phyloP scores from a whole-genome alignment of 2,329 filamentous ascomycete species.

The Tothia fuscella region DNA sequence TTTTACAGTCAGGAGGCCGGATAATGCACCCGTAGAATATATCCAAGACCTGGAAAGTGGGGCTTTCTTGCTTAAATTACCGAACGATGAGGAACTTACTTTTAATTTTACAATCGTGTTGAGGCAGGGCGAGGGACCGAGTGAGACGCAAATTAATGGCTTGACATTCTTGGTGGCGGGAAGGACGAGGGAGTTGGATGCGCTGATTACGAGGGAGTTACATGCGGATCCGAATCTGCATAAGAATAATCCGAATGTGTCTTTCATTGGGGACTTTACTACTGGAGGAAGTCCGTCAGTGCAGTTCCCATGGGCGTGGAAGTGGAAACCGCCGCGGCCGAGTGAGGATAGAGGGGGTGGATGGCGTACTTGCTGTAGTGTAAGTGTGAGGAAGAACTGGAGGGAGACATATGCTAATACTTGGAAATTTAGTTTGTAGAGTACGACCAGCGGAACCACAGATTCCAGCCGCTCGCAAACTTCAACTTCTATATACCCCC shows the following conservation, averaged over 20 bases:
- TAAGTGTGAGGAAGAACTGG: constrained; percentile 29
- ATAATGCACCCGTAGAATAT: constrained; percentile 73
- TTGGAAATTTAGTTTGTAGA: constrained; percentile 64
- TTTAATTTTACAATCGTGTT: constrained; percentile 90
- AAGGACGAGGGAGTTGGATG: constrained; percentile 77
- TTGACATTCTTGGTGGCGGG: constrained; percentile 89
- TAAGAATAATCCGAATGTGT: constrained; percentile 81
- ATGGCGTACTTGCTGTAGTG: constrained; percentile 92
- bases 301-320: constrained; percentile 92
- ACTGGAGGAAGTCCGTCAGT: constrained; percentile 76
- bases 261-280: constrained; percentile 81
- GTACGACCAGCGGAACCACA: constrained; percentile 87
- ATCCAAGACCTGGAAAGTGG: constrained; percentile 74
- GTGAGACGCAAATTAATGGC: constrained; percentile 75
- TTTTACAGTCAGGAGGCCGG: constrained; percentile 62
- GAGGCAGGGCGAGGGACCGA: constrained; percentile 42
- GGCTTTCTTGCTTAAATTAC: constrained; percentile 71
- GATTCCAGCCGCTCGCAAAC: constrained; percentile 73
- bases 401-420: neutral
- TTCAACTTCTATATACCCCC: constrained; percentile 77
- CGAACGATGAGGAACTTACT: constrained; percentile 80
- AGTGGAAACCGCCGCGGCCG: constrained; percentile 80
- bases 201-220: constrained; percentile 86
- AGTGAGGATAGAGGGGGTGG: constrained; percentile 76
- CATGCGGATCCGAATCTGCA: constrained; percentile 95